phyloP scores from a whole-genome alignment of 2,329 filamentous ascomycete genomes.

The Alternaria triticina region DNA sequence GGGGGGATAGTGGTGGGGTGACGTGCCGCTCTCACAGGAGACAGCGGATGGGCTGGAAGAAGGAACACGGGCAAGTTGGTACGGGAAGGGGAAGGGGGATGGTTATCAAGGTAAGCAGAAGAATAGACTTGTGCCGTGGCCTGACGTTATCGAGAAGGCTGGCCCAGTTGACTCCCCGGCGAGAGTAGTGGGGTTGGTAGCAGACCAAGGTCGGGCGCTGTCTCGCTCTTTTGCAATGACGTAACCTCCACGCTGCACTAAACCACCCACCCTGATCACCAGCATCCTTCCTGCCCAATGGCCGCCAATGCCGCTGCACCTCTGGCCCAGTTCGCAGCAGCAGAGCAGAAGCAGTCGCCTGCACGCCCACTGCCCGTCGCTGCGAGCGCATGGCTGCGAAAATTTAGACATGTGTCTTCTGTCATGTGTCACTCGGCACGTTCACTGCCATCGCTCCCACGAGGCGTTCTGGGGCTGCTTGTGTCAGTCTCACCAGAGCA shows the following conservation, averaged over 20 bases:
- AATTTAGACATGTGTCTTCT: background rate
- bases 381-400: background rate
- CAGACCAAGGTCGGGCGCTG: slow-evolving; percentile 20
- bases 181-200: slow-evolving; percentile 26
- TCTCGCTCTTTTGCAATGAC: slow-evolving; percentile 20
- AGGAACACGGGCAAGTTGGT: slow-evolving; percentile 4
- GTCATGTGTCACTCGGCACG: slow-evolving; percentile 16
- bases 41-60: slow-evolving; percentile 8
- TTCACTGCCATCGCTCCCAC: background rate
- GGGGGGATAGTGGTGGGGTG: slow-evolving; percentile 14
- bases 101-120: slow-evolving; percentile 10
- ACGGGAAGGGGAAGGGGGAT: slow-evolving; percentile 4
- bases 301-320: slow-evolving; percentile 12
- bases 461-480: background rate
- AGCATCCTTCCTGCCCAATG: slow-evolving; percentile 19
- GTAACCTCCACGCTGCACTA: slow-evolving; percentile 16
- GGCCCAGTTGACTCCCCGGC: slow-evolving; percentile 25
- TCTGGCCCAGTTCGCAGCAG: slow-evolving; percentile 15
- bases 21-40: slow-evolving; percentile 12
- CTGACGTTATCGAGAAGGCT: slow-evolving; percentile 34
- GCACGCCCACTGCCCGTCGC: background rate
- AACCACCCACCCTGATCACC: slow-evolving; percentile 16
- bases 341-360: background rate
- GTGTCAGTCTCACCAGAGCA: background rate
- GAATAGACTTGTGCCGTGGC: slow-evolving; percentile 20